These are phyloP conservation scores for Hypsizygus marmoreus DNA, from an alignment of 768 basidiomycete genomes.

Conservation along the genomic window DNA sequence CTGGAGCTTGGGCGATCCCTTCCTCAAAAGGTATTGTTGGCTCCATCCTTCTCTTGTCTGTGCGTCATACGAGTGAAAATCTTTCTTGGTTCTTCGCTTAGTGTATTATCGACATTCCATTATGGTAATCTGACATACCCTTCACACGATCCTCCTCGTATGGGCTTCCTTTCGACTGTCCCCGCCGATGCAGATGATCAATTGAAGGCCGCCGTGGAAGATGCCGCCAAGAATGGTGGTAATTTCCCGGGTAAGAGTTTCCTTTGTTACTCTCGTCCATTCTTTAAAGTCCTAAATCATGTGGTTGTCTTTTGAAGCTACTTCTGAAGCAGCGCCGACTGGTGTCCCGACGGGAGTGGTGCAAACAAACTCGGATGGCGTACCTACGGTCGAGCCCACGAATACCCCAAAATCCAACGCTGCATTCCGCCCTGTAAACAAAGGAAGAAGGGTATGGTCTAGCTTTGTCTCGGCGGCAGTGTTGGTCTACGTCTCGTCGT, in stretches of 20 bases:
- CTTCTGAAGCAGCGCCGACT: conserved; percentile 41
- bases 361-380: conserved; percentile 24
- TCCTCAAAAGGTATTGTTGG: conserved; percentile 62
- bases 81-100: conserved; percentile 24
- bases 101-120: conserved; percentile 67
- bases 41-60: neutral
- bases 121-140: conserved; percentile 74
- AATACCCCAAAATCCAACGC: conserved; percentile 1
- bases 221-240: conserved; percentile 29
- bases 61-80: conserved; percentile 1
- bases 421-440: neutral
- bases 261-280: neutral
- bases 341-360: conserved; percentile 27
- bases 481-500: too few species aligned
- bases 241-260: conserved; percentile 36
- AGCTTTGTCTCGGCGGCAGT: too few species aligned
- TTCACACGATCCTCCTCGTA: conserved; percentile 64
- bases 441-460: too few species aligned
- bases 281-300: neutral
- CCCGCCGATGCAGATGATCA: conserved; percentile 50
- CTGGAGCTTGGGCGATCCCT: conserved; percentile 80
- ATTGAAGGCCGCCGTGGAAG: conserved; percentile 28
- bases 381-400: conserved; percentile 21
- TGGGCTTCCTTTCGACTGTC: conserved; percentile 75
- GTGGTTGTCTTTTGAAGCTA: conserved; percentile 3